Percentiles rank a stretch among this genome's conserved stretches.
These are phyloP conservation scores for Colletotrichum plurivorum DNA, from an alignment of 2,329 filamentous ascomycete genomes.

Conservation along the genomic window DNA sequence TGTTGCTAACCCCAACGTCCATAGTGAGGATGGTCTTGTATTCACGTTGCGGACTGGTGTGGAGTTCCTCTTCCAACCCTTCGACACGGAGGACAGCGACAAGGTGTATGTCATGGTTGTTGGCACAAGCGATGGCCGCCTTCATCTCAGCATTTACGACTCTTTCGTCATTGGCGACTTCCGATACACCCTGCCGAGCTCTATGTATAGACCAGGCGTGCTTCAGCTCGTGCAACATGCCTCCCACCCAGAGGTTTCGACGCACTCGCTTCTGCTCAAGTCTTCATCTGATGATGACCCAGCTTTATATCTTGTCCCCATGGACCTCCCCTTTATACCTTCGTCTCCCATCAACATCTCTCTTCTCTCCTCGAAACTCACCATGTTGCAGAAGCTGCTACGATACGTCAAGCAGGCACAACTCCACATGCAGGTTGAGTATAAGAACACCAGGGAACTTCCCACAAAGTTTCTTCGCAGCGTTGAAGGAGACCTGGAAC, in stretches of 20 bases:
- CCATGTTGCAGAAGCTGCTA: conserved; percentile 87
- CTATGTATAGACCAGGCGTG: conserved; percentile 42
- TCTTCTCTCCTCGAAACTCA: conserved; percentile 87
- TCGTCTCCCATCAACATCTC: conserved; percentile 85
- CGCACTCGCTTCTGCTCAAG: conserved; percentile 78
- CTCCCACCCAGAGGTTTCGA: conserved; percentile 81
- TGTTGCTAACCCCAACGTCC: conserved; percentile 37
- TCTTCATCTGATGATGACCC: conserved; percentile 57
- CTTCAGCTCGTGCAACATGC: conserved; percentile 71
- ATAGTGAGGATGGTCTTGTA: conserved; percentile 68
- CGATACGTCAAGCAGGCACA: conserved; percentile 88
- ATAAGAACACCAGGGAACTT: conserved; percentile 85
- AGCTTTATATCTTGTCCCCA: conserved; percentile 75
- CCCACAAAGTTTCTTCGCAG: conserved; percentile 83
- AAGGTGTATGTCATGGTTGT: conserved; percentile 85
- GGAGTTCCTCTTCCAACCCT: conserved; percentile 77
- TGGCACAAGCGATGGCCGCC: conserved; percentile 77
- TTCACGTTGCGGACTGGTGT: conserved; percentile 80
- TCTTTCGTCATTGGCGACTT: conserved; percentile 84
- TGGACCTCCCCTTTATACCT: conserved; percentile 87
- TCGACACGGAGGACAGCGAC: conserved; percentile 75
- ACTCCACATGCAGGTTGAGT: conserved; percentile 84
- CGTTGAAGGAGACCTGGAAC: conserved; percentile 81
- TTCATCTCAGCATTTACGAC: conserved; percentile 88
- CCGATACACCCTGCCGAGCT: conserved; percentile 58